Evolutionary conservation across 148 eudicot species (phyloP).

Genomic region (Rhododendron griersonianum): DNA sequence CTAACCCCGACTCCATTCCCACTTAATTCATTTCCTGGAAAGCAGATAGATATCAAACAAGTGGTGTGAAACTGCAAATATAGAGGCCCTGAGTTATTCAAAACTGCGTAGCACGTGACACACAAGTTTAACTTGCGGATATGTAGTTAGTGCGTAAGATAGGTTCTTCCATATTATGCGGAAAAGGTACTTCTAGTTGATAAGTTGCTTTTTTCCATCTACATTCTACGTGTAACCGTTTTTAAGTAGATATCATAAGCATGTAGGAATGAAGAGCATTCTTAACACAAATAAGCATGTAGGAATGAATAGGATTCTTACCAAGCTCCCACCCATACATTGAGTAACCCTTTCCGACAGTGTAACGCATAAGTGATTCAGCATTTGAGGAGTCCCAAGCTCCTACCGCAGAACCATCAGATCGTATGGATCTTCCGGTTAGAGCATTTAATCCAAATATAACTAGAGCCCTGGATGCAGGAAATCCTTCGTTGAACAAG

Average conservation of each 20-base stretch:
- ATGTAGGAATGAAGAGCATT: not conserved
- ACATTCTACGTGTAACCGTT: not conserved
- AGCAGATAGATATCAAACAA: not conserved
- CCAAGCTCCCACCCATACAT: conserved; percentile 91
- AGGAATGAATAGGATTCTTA: conserved; percentile 14
- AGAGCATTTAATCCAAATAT: conserved; percentile 90
- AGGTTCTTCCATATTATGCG: not conserved
- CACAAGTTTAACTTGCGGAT: not conserved
- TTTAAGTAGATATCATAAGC: not conserved
- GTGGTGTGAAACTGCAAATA: not conserved
- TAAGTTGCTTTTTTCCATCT: not conserved
- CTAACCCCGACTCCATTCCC: conserved; percentile 72
- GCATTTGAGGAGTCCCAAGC: conserved; percentile 83
- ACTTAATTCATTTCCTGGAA: conserved; percentile 79
- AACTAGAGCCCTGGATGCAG: conserved; percentile 49
- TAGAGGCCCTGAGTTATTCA: not conserved
- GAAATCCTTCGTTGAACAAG: not conserved
- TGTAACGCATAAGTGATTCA: conserved; percentile 66
- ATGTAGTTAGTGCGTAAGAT: not conserved
- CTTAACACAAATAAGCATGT: conserved; percentile 32
- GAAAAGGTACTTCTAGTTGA: not conserved
- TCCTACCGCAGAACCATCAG: conserved; percentile 48
- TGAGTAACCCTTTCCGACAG: conserved; percentile 56
- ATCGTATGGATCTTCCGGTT: conserved; percentile 44
- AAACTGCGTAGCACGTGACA: not conserved